These are phyloP conservation scores for Xylaria sp. DNA, from an alignment of 2,329 filamentous ascomycete species.

Conservation along the genomic window DNA sequence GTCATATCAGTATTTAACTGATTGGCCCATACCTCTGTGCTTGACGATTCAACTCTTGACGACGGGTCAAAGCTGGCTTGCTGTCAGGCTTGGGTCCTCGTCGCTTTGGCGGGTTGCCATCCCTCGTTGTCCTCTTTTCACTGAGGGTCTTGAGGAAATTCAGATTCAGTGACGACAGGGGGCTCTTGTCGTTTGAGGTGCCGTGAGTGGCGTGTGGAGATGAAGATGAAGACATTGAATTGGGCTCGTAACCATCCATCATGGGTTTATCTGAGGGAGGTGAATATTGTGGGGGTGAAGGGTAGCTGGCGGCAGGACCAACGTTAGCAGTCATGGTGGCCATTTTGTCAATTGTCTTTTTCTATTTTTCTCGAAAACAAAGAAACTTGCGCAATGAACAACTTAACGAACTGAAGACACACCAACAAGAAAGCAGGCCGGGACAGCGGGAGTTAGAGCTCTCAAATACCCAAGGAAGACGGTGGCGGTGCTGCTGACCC, in stretches of 20 bases:
- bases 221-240: conserved; percentile 60
- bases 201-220: conserved; percentile 52
- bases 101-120: conserved; percentile 87
- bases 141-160: conserved; percentile 73
- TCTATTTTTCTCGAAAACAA: conserved; percentile 25
- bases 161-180: conserved; percentile 62
- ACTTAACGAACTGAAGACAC: conserved; percentile 26
- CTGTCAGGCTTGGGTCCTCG: conserved; percentile 96
- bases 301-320: conserved; percentile 51
- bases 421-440: conserved; percentile 26
- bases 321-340: conserved; percentile 53
- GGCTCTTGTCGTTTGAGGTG: conserved; percentile 48
- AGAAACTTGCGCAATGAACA: conserved; percentile 26
- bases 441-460: conserved; percentile 33
- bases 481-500: conserved; percentile 41
- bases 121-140: conserved; percentile 83
- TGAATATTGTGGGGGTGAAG: conserved; percentile 52
- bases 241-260: conserved; percentile 50
- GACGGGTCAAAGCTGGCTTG: conserved; percentile 89
- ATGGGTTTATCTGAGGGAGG: conserved; percentile 49
- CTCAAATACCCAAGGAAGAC: conserved; percentile 36
- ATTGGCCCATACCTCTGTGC: conserved; percentile 79
- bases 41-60: conserved; percentile 94
- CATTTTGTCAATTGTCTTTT: conserved; percentile 13
- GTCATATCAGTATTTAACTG: background rate